phyloP scores from a whole-genome alignment of 2,329 filamentous ascomycete genomes.

The Penicillium frequentans region DNA sequence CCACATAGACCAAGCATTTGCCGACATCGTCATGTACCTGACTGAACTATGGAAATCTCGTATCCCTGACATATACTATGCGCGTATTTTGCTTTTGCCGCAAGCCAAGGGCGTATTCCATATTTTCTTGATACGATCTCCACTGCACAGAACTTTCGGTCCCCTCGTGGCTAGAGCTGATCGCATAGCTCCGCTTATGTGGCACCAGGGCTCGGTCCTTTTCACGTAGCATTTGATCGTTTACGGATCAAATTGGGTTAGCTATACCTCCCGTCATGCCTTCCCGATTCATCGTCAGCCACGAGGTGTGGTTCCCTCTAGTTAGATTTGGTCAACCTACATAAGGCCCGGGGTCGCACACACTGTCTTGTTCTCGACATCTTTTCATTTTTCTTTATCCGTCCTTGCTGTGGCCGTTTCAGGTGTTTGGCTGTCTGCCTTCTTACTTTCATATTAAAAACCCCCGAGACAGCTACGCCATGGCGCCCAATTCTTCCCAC shows the following conservation, averaged over 20 bases:
- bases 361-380: neutral
- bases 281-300: slow-evolving; percentile 11
- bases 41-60: neutral
- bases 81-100: neutral
- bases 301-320: neutral
- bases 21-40: neutral
- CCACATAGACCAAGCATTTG: too few species aligned
- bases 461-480: slow-evolving; percentile 9
- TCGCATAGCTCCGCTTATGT: slow-evolving; percentile 18
- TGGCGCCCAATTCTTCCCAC: slow-evolving; percentile 8
- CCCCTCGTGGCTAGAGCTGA: slow-evolving; percentile 7
- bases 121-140: neutral
- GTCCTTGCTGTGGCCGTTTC: neutral
- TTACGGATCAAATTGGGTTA: neutral
- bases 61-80: neutral
- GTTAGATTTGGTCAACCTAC: neutral
- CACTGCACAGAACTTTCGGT: neutral
- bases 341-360: slow-evolving; percentile 7
- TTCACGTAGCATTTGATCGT: neutral
- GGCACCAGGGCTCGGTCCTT: neutral
- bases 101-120: neutral
- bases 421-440: slow-evolving; percentile 12
- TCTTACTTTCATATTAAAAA: neutral
- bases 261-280: neutral
- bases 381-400: neutral